Evolutionary conservation across 1,284 basidiomycete genomes (phyloP).

Genomic region (Ceratobasidium sp.): DNA sequence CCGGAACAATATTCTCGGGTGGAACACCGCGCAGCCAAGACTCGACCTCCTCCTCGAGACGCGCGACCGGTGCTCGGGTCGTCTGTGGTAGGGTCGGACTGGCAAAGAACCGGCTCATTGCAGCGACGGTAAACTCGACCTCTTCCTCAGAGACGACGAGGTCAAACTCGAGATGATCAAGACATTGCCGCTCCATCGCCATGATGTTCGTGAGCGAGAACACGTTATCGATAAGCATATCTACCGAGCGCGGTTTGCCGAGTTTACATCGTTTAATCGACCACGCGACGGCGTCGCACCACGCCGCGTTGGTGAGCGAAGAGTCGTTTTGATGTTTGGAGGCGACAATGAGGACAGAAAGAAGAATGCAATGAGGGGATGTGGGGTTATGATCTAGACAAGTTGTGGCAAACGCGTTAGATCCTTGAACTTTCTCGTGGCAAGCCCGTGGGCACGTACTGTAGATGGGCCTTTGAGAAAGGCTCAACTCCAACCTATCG

Average conservation of each 20-base stretch:
- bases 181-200: conserved; percentile 42
- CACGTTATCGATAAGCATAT: conserved; percentile 42
- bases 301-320: conserved; percentile 40
- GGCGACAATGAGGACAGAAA: conserved; percentile 42
- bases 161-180: conserved; percentile 41
- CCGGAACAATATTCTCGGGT: conserved; percentile 13
- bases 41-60: conserved; percentile 27
- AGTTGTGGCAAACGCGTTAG: conserved; percentile 15
- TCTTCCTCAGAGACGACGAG: conserved; percentile 39
- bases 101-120: conserved; percentile 38
- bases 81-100: conserved; percentile 14
- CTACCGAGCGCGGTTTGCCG: conserved; percentile 41
- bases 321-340: conserved; percentile 44
- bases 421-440: conserved; percentile 20
- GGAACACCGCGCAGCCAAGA: conserved; percentile 32
- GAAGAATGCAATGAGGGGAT: conserved; percentile 42
- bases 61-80: not conserved
- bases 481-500: conserved; percentile 40
- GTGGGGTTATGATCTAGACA: conserved; percentile 40
- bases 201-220: conserved; percentile 42
- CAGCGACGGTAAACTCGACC: conserved; percentile 29
- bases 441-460: conserved; percentile 27
- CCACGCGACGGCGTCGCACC: conserved; percentile 43
- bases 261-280: conserved; percentile 42
- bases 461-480: conserved; percentile 30